Conservation (phyloP, 2,329 filamentous ascomycete genomes). For the Fusarium sp. region DNA sequence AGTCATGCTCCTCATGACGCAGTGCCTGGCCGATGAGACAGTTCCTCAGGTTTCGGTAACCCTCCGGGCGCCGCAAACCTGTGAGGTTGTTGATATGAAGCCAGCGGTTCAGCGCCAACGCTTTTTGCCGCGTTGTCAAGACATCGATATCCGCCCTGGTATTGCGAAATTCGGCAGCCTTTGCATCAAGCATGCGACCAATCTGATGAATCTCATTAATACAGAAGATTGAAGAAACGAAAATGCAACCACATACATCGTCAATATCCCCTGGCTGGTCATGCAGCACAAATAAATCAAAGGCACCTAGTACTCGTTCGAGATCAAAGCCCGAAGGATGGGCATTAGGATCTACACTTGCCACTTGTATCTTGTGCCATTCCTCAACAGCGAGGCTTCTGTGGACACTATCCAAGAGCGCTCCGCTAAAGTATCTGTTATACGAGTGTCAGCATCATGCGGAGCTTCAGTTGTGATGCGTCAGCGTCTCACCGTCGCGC, state of each 20-base stretch:
- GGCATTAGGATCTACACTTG: conserved; percentile 25
- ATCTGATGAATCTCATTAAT: conserved; percentile 59
- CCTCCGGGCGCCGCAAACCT: conserved; percentile 73
- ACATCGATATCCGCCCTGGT: conserved; percentile 65
- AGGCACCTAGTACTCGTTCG: conserved; percentile 82
- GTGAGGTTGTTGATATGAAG: conserved; percentile 76
- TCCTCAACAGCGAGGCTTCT: conserved; percentile 81
- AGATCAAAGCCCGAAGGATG: conserved; percentile 62
- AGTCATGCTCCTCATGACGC: conserved; percentile 78
- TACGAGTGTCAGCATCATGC: conserved; percentile 7
- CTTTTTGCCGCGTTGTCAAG: conserved; percentile 74
- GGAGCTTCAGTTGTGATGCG: conserved; percentile 46
- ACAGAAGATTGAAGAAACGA: not conserved
- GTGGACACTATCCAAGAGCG: conserved; percentile 83
- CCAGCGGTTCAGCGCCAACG: conserved; percentile 76
- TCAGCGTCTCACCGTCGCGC: conserved; percentile 70
- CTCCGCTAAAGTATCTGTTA: conserved; percentile 78
- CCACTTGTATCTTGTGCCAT: conserved; percentile 68
- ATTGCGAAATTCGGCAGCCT: conserved; percentile 68
- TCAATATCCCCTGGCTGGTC: conserved; percentile 79
- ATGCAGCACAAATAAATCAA: conserved; percentile 89
- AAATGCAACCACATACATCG: conserved; percentile 63
- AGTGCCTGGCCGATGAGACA: conserved; percentile 89
- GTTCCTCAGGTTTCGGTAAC: conserved; percentile 85
- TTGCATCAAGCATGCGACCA: conserved; percentile 71